A percentile compares a stretch with the other conserved stretches of the same genome.
These are phyloP conservation scores for Pichia ethanolica DNA, from an alignment of 805 yeast species.

Conservation along the genomic window DNA sequence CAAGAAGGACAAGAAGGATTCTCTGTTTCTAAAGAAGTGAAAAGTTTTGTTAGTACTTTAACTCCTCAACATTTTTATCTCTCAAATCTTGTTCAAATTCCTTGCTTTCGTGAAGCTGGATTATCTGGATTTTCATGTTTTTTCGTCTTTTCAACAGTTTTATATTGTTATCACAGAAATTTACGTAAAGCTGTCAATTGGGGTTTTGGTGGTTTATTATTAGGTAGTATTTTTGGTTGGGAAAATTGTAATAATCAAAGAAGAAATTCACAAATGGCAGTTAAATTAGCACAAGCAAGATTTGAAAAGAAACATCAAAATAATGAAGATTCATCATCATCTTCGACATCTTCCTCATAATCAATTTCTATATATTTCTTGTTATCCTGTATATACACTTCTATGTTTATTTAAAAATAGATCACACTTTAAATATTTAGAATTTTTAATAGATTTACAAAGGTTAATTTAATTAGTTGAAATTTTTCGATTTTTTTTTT, in stretches of 20 bases:
- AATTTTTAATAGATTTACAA: too few species aligned
- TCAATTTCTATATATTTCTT: too few species aligned
- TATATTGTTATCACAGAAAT: constrained; percentile 59
- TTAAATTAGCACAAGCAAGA: constrained; percentile 58
- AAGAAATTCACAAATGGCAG: constrained; percentile 56
- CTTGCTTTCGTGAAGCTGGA: constrained; percentile 77
- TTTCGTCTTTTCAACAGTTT: constrained; percentile 62
- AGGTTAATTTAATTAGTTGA: too few species aligned
- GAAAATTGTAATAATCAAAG: constrained; percentile 81
- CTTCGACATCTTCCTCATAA: too few species aligned
- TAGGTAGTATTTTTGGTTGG: constrained; percentile 84
- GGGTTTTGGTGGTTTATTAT: constrained; percentile 70
- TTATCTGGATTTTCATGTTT: constrained; percentile 66
- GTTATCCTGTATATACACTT: too few species aligned
- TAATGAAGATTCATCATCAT: too few species aligned
- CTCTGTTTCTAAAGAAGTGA: constrained; percentile 19
- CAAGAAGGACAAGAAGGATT: constrained; percentile 5
- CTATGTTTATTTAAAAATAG: too few species aligned
- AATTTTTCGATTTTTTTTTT: too few species aligned
- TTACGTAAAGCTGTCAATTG: constrained; percentile 64
- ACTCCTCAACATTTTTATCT: constrained; percentile 44
- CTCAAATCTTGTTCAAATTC: constrained; percentile 47
- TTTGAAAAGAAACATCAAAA: constrained; percentile 18
- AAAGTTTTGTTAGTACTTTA: constrained; percentile 25
- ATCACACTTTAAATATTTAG: too few species aligned